phyloP scores from a whole-genome alignment of 495 filamentous ascomycete genomes.

The Neurospora sp. region DNA sequence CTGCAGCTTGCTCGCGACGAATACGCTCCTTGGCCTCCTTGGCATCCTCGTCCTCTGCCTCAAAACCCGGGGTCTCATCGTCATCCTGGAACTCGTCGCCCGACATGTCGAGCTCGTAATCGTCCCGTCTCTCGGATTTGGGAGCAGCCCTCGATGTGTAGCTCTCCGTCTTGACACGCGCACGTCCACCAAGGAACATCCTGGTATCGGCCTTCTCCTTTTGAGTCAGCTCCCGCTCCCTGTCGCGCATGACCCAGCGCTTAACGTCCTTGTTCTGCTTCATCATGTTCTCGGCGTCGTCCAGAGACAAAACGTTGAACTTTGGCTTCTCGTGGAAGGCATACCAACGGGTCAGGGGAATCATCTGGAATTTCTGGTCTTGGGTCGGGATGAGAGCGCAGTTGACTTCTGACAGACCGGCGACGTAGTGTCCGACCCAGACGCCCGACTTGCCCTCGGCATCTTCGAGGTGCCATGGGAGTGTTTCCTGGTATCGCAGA shows the following conservation, averaged over 20 bases:
- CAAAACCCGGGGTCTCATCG: constrained; percentile 72
- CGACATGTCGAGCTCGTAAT: constrained; percentile 51
- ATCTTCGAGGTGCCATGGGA: constrained; percentile 96
- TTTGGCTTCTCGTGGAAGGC: constrained; percentile 75
- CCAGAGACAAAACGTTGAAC: constrained; percentile 69
- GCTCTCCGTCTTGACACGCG: constrained; percentile 43
- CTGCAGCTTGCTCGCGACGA: constrained; percentile 76
- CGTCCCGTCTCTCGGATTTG: constrained; percentile 43
- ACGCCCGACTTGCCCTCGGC: constrained; percentile 78
- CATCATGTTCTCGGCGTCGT: constrained; percentile 79
- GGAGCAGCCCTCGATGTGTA: constrained; percentile 38
- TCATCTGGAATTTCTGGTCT: constrained; percentile 62
- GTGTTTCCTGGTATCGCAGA: constrained; percentile 84
- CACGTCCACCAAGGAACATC: constrained; percentile 30
- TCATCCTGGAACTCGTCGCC: constrained; percentile 51
- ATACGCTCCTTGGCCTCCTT: constrained; percentile 81
- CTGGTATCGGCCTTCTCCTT: constrained; percentile 40
- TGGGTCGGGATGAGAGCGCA: constrained; percentile 61
- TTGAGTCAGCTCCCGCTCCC: constrained; percentile 44
- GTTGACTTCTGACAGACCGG: constrained; percentile 64
- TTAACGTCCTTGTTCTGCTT: constrained; percentile 31
- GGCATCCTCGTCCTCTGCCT: constrained; percentile 75
- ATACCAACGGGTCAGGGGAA: constrained; percentile 92
- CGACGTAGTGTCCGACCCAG: constrained; percentile 87
- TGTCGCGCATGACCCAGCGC: constrained; percentile 67